Evolutionary conservation across 768 basidiomycete species (phyloP).

Genomic region (Amanita rimosa): DNA sequence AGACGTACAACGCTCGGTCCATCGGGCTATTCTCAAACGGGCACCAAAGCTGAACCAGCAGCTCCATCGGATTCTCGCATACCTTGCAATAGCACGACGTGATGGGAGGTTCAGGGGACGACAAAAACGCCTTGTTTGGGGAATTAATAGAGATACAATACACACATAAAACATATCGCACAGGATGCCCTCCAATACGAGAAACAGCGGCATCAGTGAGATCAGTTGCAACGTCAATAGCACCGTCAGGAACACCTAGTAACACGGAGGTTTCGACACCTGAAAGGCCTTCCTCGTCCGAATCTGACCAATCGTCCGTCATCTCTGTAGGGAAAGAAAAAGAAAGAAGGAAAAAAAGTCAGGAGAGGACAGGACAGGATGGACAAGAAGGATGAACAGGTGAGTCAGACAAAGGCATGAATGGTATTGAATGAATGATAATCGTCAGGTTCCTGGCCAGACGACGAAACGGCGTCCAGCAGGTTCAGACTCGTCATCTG

Average conservation of each 20-base stretch:
- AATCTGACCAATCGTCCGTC: constrained; percentile 73
- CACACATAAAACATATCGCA: constrained; percentile 52
- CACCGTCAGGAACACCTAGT: constrained; percentile 74
- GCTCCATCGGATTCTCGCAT: constrained; percentile 66
- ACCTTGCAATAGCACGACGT: constrained; percentile 59
- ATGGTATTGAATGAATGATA: constrained; percentile 60
- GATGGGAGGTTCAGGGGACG: constrained; percentile 47
- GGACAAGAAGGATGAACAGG: constrained; percentile 9
- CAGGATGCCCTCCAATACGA: constrained; percentile 84
- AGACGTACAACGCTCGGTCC: constrained; percentile 79
- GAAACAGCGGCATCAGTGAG: constrained; percentile 72
- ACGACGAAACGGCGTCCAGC: constrained; percentile 40
- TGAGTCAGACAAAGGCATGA: constrained; percentile 84
- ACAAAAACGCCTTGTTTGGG: constrained; percentile 59
- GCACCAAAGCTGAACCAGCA: constrained; percentile 84
- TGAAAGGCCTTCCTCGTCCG: constrained; percentile 49
- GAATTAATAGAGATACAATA: constrained; percentile 37
- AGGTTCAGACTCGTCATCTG: constrained; percentile 78
- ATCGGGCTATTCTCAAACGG: constrained; percentile 77
- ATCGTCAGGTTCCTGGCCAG: constrained; percentile 48
- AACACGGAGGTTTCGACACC: constrained; percentile 64
- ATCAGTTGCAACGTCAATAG: constrained; percentile 44
- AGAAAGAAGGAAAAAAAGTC: too few relatives aligned
- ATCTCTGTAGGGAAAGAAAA: constrained; percentile 18
- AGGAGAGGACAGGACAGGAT: constrained; percentile 9